Conservation (phyloP, 108 stramenopile species). For the Nannochloropsis granulata region DNA sequence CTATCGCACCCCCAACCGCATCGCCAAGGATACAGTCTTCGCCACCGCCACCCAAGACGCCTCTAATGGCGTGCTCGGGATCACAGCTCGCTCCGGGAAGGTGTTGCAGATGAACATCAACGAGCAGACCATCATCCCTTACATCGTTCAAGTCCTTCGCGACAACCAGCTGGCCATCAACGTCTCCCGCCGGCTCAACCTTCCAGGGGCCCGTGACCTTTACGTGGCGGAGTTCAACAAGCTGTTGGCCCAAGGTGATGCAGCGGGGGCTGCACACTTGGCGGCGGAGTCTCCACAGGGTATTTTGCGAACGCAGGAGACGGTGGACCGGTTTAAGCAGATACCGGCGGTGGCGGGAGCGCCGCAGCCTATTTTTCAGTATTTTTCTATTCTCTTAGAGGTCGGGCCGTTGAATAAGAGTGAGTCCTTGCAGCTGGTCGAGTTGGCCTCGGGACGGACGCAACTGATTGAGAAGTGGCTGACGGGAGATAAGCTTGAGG, state of each 20-base stretch:
- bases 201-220: constrained; percentile 92
- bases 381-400: constrained; percentile 92
- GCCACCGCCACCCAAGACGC: constrained; percentile 60
- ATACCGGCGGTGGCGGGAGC: constrained; percentile 87
- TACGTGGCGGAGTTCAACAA: constrained; percentile 84
- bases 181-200: constrained; percentile 77
- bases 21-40: constrained; percentile 93
- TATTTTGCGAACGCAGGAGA: constrained; percentile 84
- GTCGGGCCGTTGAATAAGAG: constrained; percentile 80
- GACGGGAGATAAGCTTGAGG: constrained; percentile 81
- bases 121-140: constrained; percentile 74
- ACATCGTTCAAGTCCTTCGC: constrained; percentile 75
- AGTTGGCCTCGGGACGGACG: constrained; percentile 77
- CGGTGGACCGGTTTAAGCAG: constrained; percentile 90
- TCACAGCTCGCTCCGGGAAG: constrained; percentile 81
- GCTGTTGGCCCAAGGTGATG: constrained; percentile 69
- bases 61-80: constrained; percentile 60
- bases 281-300: constrained; percentile 64
- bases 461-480: constrained; percentile 99
- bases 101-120: constrained; percentile 83
- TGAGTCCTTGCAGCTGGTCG: constrained; percentile 94
- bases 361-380: constrained; percentile 93
- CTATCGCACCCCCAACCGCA: constrained; percentile 65
- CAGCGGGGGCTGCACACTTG: constrained; percentile 72
- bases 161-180: constrained; percentile 82